Conservation (phyloP, 176 grass and related monocot genomes). For the Echinochloa phyllopogon region DNA sequence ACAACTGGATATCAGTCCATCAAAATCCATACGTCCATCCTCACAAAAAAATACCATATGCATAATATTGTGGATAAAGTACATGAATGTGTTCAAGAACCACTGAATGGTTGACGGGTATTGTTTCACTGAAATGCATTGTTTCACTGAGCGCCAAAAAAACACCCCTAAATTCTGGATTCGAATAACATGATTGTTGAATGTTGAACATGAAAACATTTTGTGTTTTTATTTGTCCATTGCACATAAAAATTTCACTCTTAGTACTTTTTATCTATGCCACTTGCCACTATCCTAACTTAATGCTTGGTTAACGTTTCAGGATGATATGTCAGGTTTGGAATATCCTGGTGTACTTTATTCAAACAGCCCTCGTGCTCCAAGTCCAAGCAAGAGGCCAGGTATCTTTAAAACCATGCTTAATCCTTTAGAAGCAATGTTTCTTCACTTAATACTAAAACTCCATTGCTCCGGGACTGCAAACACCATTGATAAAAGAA, state of each 20-base stretch:
- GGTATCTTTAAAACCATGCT: constrained; percentile 44
- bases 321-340: constrained; percentile 70
- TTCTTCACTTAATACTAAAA: constrained; percentile 35
- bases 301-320: constrained; percentile 38
- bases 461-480: constrained; percentile 45
- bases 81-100: not conserved
- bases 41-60: not conserved
- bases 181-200: not conserved
- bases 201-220: not conserved
- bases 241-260: not conserved
- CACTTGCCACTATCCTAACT: not conserved
- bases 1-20: not conserved
- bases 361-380: constrained; percentile 44
- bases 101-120: not conserved
- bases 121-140: not conserved
- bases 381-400: constrained; percentile 48
- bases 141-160: not conserved
- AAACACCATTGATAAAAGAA: constrained; percentile 49
- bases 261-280: not conserved
- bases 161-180: not conserved
- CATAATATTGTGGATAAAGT: not conserved
- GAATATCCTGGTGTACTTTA: constrained; percentile 62
- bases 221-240: constrained; percentile 26
- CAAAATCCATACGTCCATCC: not conserved
- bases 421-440: constrained; percentile 16